Evolutionary conservation across 805 yeast species (phyloP).

Genomic region (Saccharomycopsis lassenensis): DNA sequence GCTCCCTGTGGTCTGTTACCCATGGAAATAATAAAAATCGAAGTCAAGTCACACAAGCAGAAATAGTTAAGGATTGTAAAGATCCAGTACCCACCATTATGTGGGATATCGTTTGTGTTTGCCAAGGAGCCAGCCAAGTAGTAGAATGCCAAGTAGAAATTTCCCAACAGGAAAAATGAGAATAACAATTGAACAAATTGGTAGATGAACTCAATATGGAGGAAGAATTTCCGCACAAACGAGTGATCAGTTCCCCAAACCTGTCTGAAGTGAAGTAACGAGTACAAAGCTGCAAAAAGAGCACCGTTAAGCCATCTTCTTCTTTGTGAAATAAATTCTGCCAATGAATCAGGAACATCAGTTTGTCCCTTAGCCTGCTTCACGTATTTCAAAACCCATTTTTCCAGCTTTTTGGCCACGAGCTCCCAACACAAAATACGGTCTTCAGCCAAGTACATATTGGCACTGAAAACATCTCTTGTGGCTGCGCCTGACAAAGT

Average conservation of each 20-base stretch:
- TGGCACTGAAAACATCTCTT: constrained; percentile 84
- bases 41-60: constrained; percentile 68
- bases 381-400: constrained; percentile 87
- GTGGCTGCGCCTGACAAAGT: constrained; percentile 38
- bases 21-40: constrained; percentile 87
- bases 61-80: constrained; percentile 82
- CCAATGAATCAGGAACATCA: constrained; percentile 88
- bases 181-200: constrained; percentile 73
- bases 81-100: constrained; percentile 69
- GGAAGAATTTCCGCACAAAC: constrained; percentile 59
- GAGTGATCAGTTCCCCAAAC: constrained; percentile 90
- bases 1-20: constrained; percentile 99
- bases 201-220: constrained; percentile 82
- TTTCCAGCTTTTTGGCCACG: constrained; percentile 71
- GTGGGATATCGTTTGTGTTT: constrained; percentile 37
- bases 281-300: constrained; percentile 87
- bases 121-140: constrained; percentile 83
- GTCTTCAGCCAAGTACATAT: constrained; percentile 96
- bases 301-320: constrained; percentile 99
- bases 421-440: constrained; percentile 94
- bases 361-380: constrained; percentile 92
- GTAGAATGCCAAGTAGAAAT: constrained; percentile 86
- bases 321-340: constrained; percentile 93
- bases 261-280: constrained; percentile 74
- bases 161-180: constrained; percentile 87